A percentile compares a stretch with the other conserved stretches of the same genome.
Conservation (phyloP, 2,329 filamentous ascomycete species). For the Emergomyces africanus region DNA sequence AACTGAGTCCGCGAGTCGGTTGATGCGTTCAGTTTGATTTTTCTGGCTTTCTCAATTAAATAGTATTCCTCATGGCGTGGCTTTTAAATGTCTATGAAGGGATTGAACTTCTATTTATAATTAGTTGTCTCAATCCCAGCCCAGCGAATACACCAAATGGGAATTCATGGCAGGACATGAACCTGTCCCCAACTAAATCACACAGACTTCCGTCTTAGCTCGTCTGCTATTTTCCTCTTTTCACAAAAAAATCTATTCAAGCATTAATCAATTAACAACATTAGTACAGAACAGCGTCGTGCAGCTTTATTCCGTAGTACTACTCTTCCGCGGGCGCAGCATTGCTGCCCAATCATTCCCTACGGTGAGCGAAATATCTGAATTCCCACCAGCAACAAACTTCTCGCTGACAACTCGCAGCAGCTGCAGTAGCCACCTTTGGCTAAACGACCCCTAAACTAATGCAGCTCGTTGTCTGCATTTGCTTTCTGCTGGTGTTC, state of each 20-base stretch:
- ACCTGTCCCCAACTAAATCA: background rate
- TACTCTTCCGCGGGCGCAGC: background rate
- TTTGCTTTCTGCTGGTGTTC: background rate
- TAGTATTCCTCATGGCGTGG: no score
- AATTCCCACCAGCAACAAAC: background rate
- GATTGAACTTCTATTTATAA: background rate
- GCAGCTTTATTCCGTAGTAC: background rate
- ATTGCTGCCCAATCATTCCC: background rate
- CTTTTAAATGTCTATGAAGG: background rate
- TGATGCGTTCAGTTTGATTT: background rate
- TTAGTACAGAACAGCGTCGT: background rate
- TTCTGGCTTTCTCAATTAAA: background rate
- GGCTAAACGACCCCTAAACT: background rate
- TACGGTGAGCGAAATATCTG: background rate
- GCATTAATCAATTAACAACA: background rate
- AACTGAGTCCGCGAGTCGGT: background rate
- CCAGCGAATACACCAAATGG: background rate
- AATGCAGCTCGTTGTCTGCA: background rate
- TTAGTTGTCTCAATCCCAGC: background rate
- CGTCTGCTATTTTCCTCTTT: no score
- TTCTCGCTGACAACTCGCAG: background rate
- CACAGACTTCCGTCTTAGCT: background rate
- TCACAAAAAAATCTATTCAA: background rate
- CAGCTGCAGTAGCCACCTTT: background rate
- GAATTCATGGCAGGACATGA: background rate